A percentile compares a stretch with the other conserved stretches of the same genome.
Conservation (phyloP, 1,284 basidiomycete species). For the Rugosomyces carneus region DNA sequence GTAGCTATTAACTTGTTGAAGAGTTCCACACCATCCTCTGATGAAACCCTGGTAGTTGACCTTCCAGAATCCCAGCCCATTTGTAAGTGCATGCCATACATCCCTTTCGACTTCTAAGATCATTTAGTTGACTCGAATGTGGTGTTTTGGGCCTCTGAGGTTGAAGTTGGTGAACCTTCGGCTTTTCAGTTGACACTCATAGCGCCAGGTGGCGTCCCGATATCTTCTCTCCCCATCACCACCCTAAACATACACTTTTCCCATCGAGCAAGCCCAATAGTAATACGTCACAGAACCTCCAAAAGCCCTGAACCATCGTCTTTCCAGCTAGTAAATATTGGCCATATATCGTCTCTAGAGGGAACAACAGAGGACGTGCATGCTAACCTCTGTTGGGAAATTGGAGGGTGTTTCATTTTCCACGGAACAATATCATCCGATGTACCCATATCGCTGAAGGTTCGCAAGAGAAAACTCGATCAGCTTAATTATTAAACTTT, state of each 20-base stretch:
- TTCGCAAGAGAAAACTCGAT: slow-evolving; percentile 23
- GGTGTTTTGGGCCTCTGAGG: slow-evolving; percentile 65
- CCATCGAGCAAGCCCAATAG: slow-evolving; percentile 38
- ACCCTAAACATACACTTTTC: slow-evolving; percentile 54
- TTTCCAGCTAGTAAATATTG: slow-evolving; percentile 39
- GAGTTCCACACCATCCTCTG: slow-evolving; percentile 63
- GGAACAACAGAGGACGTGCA: slow-evolving; percentile 20
- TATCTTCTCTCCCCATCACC: slow-evolving; percentile 53
- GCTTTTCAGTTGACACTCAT: slow-evolving; percentile 70
- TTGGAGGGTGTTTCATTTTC: slow-evolving; percentile 47
- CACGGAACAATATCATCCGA: slow-evolving; percentile 48
- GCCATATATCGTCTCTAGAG: slow-evolving; percentile 25
- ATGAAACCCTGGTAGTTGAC: slow-evolving; percentile 54
- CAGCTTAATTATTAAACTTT: neutral
- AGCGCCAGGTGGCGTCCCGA: slow-evolving; percentile 37
- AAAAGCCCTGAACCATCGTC: slow-evolving; percentile 13
- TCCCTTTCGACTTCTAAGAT: slow-evolving; percentile 2
- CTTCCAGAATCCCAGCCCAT: slow-evolving; percentile 56
- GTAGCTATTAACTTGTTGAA: slow-evolving; percentile 22
- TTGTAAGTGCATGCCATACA: slow-evolving; percentile 37
- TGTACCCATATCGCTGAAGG: slow-evolving; percentile 42
- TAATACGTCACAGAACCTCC: slow-evolving; percentile 37
- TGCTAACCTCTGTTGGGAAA: slow-evolving; percentile 50
- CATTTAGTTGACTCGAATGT: slow-evolving; percentile 54
- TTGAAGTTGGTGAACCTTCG: slow-evolving; percentile 52